Base-by-base conservation (phyloP, 176 grass and related monocot species). In the Triticum dicoccoides region DNA sequence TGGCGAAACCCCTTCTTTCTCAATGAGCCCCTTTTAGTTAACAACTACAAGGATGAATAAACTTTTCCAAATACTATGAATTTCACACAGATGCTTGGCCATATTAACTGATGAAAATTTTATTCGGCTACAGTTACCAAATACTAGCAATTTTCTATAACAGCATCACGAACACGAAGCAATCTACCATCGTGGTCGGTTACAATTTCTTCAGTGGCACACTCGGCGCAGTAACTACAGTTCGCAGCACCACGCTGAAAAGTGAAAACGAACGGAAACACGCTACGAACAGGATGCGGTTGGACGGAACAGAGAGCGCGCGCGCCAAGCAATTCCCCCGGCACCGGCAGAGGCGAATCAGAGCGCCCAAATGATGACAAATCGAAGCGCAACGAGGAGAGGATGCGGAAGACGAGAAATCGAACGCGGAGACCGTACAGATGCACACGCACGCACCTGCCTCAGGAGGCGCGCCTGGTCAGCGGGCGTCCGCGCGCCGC, bases 381-480 rank as follows among this genome's bases (percentile, higher is more conserved):
- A 72, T 41, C 13, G 9, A 0, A 32, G 77, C 8, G 8, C 38
- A 14, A 73, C 3, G 61, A 30, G 61, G 42, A 20, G 70, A 30
- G n/a, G 1, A 58, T 2, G 71, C 41, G 23, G 78, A 39, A 21
- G 58, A 54, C 54, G 18, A 41, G 69, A 39, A 56, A 73, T 63
- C n/a, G 33, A 27, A 27, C 17, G 64, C 5, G 23, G 52, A 34
- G 32, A 70, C 2, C 1, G 66, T 45, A 14, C 9, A 14, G 5
- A 44, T 65, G 24, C 45, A 45, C 18, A 25, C 58, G 74, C 27
- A 42, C 86, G 68, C 79, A 95, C 93, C 91, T 94, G 79, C 17
- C 70, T 59, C 13, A 95, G 90, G 64, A 94, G 86, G 44, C 73
- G 75, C 9, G 81, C 81, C 74, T 98, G 91, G 5, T 84, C 79